Conservation (phyloP, 2,329 filamentous ascomycete species). For the Microdochium nivale region DNA sequence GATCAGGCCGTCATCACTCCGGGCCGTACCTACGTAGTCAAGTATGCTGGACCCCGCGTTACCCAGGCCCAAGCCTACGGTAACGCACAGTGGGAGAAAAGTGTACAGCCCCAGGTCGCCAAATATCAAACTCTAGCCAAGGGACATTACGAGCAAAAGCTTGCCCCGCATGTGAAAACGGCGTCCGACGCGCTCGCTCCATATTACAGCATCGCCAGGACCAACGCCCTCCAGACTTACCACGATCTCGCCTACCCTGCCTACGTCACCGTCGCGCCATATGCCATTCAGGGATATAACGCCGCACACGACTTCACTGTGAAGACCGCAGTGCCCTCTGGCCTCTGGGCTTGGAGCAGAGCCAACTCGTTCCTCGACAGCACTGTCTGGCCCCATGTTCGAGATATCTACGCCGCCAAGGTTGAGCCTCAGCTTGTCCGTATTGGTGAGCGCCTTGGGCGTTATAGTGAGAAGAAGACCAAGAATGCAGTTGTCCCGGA, state of each 20-base stretch:
- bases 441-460: conserved; percentile 81
- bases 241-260: conserved; percentile 66
- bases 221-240: conserved; percentile 59
- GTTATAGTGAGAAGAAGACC: conserved; percentile 48
- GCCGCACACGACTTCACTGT: conserved; percentile 58
- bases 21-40: conserved; percentile 54
- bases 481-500: conserved; percentile 20
- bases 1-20: conserved; percentile 62
- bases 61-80: conserved; percentile 59
- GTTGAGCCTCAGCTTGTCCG: conserved; percentile 92
- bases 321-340: conserved; percentile 63
- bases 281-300: conserved; percentile 60
- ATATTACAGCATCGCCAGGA: conserved; percentile 60
- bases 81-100: conserved; percentile 68
- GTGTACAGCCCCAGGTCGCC: conserved; percentile 64
- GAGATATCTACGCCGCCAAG: conserved; percentile 77
- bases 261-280: conserved; percentile 67
- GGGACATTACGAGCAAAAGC: conserved; percentile 57
- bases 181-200: conserved; percentile 51
- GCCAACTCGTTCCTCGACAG: conserved; percentile 63
- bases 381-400: conserved; percentile 72
- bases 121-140: conserved; percentile 53
- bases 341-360: conserved; percentile 61
- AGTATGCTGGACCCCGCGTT: conserved; percentile 68
- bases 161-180: conserved; percentile 68